Conservation (phyloP, 2,329 filamentous ascomycete species). For the Xylariaceae sp. region DNA sequence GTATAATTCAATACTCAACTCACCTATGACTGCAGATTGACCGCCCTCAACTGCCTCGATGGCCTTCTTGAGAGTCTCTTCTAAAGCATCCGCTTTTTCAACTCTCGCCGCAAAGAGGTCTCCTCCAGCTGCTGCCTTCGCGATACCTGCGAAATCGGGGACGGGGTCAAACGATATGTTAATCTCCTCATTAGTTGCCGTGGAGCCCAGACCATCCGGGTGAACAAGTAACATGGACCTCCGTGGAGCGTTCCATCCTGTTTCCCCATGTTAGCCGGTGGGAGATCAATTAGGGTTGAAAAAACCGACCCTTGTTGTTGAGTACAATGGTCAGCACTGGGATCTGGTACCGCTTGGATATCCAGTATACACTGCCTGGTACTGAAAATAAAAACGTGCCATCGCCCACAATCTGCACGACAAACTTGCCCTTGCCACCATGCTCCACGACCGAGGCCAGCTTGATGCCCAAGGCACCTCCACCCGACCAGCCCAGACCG, state of each 20-base stretch:
- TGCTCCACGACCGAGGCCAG: constrained; percentile 50
- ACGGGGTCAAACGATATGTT: constrained; percentile 66
- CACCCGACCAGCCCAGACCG: constrained; percentile 61
- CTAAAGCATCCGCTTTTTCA: constrained; percentile 54
- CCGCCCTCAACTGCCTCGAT: constrained; percentile 59
- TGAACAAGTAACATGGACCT: constrained; percentile 64
- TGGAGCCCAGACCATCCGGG: constrained; percentile 61
- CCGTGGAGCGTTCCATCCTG: constrained; percentile 66
- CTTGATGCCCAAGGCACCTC: constrained; percentile 58
- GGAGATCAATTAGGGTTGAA: neutral
- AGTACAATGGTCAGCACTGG: constrained; percentile 62
- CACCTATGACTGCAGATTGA: constrained; percentile 57
- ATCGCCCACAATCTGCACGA: constrained; percentile 63
- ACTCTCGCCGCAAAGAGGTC: constrained; percentile 58
- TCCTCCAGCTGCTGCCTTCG: constrained; percentile 64
- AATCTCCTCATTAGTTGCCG: constrained; percentile 65
- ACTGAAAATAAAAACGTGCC: constrained; percentile 64
- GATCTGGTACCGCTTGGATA: constrained; percentile 59
- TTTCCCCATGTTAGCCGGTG: constrained; percentile 1
- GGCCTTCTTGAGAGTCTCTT: constrained; percentile 55
- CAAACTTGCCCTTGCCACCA: constrained; percentile 55
- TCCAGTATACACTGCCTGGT: constrained; percentile 63
- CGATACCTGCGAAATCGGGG: constrained; percentile 66
- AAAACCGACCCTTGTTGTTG: constrained; percentile 59
- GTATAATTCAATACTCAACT: constrained; percentile 55